Base-by-base conservation (phyloP, 108 stramenopile genomes). In the Cyclotella atomus region DNA sequence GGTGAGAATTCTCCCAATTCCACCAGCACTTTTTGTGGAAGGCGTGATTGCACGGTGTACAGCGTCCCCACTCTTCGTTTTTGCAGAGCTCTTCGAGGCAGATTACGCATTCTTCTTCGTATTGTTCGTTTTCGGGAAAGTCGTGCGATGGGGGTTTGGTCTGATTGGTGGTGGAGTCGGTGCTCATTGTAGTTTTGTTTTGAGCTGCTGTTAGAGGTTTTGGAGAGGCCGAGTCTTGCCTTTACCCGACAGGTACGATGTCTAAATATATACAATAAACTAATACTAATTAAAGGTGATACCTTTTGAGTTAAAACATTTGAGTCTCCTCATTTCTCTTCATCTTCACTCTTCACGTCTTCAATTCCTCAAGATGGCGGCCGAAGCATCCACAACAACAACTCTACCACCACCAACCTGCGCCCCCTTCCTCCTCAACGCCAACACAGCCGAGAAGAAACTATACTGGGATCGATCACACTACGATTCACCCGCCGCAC, bases 391-490 rank as follows among this genome's bases (percentile, higher is more conserved):
- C 25, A 30, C 46, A 2, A 74, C 28, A 30, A 41, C 35, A 30
- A 74, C 56, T 9, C 69, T 77, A 21, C 76, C 82, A 61, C 76
- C 85, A 28, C 79, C 84, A 24, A 87, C 88, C 21, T 62, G 78
- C 47, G 91, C 89, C 41, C 65, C 91, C n/a, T 83, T 83, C 29
- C 75, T 93, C 52, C 76, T 92, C 23, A 87, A 86, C 71, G 87
- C 86, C 47, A 87, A 88, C 75, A 73, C 79, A 17, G 74, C 83
- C 12, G 87, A 90, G 12, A 88, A 87, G 45, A 86, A 88, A 57
- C 66, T 95, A 15, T 95, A 95, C 65, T 95, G 91, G 91, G 94
- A 92, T 74, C 82, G 94, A 14, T 89, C 94, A 8, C 88, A 92
- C 63, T 95, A 92, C 59, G 79, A 83, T 52, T 76, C 79, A 23